These are phyloP conservation scores for Diddensiella transvaalensis DNA, from an alignment of 805 yeast species.

Conservation along the genomic window DNA sequence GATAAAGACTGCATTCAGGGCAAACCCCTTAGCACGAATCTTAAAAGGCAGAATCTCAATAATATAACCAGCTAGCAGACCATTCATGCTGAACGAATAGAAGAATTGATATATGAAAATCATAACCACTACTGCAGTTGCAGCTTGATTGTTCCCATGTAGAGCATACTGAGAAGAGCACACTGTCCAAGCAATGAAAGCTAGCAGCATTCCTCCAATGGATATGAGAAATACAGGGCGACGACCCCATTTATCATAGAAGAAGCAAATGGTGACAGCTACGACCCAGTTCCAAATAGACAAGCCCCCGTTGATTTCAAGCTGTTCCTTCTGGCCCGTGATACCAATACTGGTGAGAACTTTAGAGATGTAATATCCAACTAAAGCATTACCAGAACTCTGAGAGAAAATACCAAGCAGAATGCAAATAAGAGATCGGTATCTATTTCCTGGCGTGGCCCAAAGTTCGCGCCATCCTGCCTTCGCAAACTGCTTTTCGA, in stretches of 20 bases:
- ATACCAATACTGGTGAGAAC: slow-evolving; percentile 54
- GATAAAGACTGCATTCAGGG: slow-evolving; percentile 8
- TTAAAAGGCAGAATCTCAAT: slow-evolving; percentile 12
- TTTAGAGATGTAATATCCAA: slow-evolving; percentile 43
- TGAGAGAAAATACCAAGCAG: slow-evolving; percentile 13
- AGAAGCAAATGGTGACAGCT: neutral
- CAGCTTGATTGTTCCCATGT: neutral
- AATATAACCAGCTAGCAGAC: slow-evolving; percentile 1
- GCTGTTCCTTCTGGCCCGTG: slow-evolving; percentile 27
- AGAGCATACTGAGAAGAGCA: neutral
- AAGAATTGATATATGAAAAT: slow-evolving; percentile 5
- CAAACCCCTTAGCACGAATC: slow-evolving; percentile 13
- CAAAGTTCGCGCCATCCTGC: slow-evolving; percentile 10
- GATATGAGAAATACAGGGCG: slow-evolving; percentile 1
- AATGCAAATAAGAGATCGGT: slow-evolving; percentile 10
- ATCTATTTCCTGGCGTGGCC: slow-evolving; percentile 9
- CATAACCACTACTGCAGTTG: slow-evolving; percentile 4
- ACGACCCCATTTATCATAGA: slow-evolving; percentile 4
- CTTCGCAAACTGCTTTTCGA: slow-evolving; percentile 7
- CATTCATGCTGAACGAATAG: slow-evolving; percentile 2
- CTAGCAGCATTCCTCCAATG: neutral
- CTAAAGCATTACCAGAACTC: slow-evolving; percentile 18
- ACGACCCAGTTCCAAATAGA: slow-evolving; percentile 1
- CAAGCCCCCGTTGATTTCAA: slow-evolving; percentile 14
- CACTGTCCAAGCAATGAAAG: slow-evolving; percentile 3